A percentile compares a stretch with the other conserved stretches of the same genome.
Evolutionary conservation across 495 filamentous ascomycete species (phyloP).

Genomic region (Recurvomyces mirabilis): DNA sequence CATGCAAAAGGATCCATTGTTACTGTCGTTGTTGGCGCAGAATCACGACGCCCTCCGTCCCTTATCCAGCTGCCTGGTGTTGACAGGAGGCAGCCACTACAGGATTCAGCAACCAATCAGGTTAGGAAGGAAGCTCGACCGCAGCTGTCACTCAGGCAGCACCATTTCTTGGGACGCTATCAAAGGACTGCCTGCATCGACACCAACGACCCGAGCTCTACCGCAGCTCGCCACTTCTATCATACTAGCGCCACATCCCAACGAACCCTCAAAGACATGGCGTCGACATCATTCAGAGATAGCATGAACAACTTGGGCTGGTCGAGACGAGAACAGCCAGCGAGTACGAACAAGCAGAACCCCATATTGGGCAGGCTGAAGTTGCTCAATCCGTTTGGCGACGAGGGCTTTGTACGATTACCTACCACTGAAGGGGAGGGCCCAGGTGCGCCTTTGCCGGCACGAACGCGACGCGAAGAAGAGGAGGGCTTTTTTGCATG

Average conservation of each 20-base stretch:
- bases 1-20: too few relatives aligned
- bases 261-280: conserved; percentile 58
- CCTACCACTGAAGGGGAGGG: conserved; percentile 57
- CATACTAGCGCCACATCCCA: too few relatives aligned
- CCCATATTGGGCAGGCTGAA: conserved; percentile 71
- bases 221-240: too few relatives aligned
- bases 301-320: conserved; percentile 92
- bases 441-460: conserved; percentile 77
- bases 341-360: conserved; percentile 63
- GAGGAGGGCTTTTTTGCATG: conserved; percentile 91
- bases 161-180: too few relatives aligned
- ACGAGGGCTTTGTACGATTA: conserved; percentile 80
- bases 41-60: too few relatives aligned
- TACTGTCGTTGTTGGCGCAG: too few relatives aligned
- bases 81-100: too few relatives aligned
- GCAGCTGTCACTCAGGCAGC: too few relatives aligned
- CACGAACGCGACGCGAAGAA: conserved; percentile 75
- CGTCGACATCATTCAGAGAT: conserved; percentile 79
- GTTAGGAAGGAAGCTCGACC: too few relatives aligned
- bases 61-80: too few relatives aligned
- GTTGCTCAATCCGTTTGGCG: conserved; percentile 79
- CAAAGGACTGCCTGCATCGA: too few relatives aligned
- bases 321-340: conserved; percentile 77
- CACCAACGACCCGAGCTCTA: background rate
- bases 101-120: too few relatives aligned